Evolutionary conservation across 805 yeast species (phyloP).

Genomic region (fission yeast (Schizosaccharomyces pombe)): DNA sequence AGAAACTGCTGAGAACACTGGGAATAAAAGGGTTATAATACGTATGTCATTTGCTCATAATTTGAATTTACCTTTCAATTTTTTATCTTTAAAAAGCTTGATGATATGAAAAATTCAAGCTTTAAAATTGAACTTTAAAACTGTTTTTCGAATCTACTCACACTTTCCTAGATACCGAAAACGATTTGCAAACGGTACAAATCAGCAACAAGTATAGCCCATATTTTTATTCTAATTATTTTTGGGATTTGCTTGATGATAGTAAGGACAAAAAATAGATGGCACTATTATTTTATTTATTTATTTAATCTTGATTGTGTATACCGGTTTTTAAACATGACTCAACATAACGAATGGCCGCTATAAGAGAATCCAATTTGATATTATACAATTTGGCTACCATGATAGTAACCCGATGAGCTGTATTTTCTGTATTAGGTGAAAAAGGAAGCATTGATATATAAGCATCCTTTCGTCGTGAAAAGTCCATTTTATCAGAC

Average conservation of each 20-base stretch:
- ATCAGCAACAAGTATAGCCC: constrained; percentile 30
- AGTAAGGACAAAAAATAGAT: background rate
- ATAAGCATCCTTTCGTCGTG: background rate
- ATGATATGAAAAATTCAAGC: background rate
- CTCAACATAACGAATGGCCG: background rate
- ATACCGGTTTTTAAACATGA: background rate
- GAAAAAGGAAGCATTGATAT: background rate
- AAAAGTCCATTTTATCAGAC: background rate
- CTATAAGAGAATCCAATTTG: background rate
- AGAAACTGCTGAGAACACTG: constrained; percentile 8
- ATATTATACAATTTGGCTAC: background rate
- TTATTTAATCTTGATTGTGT: too few relatives aligned
- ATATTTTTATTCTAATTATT: constrained; percentile 44
- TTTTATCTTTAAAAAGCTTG: too few relatives aligned
- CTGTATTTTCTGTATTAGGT: background rate
- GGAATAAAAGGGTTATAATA: constrained; percentile 8
- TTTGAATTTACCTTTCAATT: too few relatives aligned
- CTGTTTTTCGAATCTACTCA: background rate
- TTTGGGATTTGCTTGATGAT: constrained; percentile 34
- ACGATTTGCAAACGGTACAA: constrained; percentile 9
- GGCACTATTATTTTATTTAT: background rate
- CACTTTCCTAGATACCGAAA: constrained; percentile 5
- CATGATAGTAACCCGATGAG: background rate
- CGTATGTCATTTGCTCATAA: constrained; percentile 7
- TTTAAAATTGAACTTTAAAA: background rate